phyloP scores from a whole-genome alignment of 768 basidiomycete species.

The Lactifluus echinatus region DNA sequence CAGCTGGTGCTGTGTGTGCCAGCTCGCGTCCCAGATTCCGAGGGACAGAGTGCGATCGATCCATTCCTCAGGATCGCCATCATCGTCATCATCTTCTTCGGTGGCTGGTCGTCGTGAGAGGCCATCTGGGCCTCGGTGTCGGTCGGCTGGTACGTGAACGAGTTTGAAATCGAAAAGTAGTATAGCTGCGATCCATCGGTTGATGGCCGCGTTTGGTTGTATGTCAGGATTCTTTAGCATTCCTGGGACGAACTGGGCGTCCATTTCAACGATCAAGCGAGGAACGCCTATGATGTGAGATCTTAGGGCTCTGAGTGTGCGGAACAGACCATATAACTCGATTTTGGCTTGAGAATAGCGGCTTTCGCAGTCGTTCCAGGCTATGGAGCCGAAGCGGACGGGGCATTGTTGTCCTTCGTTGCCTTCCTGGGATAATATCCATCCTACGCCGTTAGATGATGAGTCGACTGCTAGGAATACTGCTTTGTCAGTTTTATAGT shows the following conservation, averaged over 20 bases:
- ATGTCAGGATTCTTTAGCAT: constrained; percentile 35
- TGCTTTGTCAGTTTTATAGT: too few species aligned
- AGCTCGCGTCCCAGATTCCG: neutral
- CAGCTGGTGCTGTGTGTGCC: neutral
- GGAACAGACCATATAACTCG: too few species aligned
- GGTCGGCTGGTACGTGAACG: constrained; percentile 28
- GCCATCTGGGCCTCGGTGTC: constrained; percentile 26
- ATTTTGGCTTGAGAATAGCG: too few species aligned
- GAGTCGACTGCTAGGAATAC: too few species aligned
- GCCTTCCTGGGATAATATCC: constrained; percentile 25
- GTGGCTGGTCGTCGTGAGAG: constrained; percentile 20
- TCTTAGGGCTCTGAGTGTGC: too few species aligned
- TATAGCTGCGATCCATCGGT: too few species aligned
- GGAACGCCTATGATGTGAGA: too few species aligned
- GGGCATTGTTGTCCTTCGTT: constrained; percentile 20
- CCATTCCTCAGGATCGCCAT: too few species aligned
- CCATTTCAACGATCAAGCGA: too few species aligned
- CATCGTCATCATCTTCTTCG: neutral
- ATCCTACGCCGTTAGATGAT: constrained; percentile 23
- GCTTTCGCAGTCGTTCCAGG: too few species aligned
- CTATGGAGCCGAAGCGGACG: constrained; percentile 32
- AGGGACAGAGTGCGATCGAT: neutral
- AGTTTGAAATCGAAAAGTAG: constrained; percentile 32
- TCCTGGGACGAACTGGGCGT: constrained; percentile 29
- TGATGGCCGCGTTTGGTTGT: constrained; percentile 31